phyloP scores from a whole-genome alignment of 768 basidiomycete genomes.

The Rubroboletus satanas region DNA sequence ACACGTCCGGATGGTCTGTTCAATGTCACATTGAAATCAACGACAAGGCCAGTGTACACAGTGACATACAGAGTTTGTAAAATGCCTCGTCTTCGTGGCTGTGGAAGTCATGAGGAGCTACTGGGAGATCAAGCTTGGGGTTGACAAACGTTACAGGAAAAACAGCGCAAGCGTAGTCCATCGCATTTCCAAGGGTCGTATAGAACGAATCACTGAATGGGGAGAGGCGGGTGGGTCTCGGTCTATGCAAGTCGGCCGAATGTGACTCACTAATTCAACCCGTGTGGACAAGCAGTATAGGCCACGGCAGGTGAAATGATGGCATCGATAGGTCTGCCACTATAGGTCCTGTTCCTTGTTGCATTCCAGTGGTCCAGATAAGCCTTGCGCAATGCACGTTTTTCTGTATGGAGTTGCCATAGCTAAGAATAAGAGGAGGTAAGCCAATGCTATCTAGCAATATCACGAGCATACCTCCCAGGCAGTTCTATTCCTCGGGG shows the following conservation, averaged over 20 bases:
- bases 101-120: conserved; percentile 37
- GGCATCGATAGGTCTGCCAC: conserved; percentile 50
- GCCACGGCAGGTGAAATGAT: conserved; percentile 46
- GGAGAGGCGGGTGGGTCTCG: conserved; percentile 13
- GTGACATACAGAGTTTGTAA: conserved; percentile 43
- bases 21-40: neutral
- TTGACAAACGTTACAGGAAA: conserved; percentile 51
- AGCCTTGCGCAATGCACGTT: conserved; percentile 38
- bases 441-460: neutral
- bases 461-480: conserved; percentile 36
- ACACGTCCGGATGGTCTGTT: conserved; percentile 44
- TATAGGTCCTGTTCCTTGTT: conserved; percentile 40
- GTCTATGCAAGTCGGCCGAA: neutral
- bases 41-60: neutral
- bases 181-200: conserved; percentile 44
- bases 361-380: conserved; percentile 49
- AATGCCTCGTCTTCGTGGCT: conserved; percentile 41
- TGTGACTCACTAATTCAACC: conserved; percentile 36
- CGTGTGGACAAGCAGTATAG: conserved; percentile 44
- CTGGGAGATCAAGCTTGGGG: conserved; percentile 35
- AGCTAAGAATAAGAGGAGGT: conserved; percentile 25
- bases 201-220: conserved; percentile 38
- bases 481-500: conserved; percentile 36
- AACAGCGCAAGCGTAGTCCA: conserved; percentile 41
- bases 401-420: conserved; percentile 45